Percentiles rank a stretch among this genome's conserved stretches.
Evolutionary conservation across 805 yeast species (phyloP).

Genomic region (Lachancea waltii): DNA sequence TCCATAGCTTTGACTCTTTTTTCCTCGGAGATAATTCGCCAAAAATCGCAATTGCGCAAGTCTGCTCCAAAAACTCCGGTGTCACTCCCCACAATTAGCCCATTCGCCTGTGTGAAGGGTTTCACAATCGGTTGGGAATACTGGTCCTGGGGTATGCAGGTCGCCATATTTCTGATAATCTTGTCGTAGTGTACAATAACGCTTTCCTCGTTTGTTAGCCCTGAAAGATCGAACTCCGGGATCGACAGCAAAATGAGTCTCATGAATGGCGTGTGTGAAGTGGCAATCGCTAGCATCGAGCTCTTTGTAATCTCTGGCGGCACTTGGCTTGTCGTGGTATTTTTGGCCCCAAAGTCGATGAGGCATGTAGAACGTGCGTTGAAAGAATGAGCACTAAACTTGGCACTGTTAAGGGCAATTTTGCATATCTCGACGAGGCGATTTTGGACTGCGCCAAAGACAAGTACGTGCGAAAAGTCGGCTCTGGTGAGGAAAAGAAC

Average conservation of each 20-base stretch:
- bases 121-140: conserved; percentile 28
- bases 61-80: conserved; percentile 27
- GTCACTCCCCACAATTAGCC: conserved; percentile 26
- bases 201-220: background rate
- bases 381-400: conserved; percentile 59
- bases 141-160: conserved; percentile 24
- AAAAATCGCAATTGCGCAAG: conserved; percentile 23
- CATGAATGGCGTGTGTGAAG: conserved; percentile 76
- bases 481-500: conserved; percentile 49
- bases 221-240: conserved; percentile 23
- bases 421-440: conserved; percentile 35
- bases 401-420: conserved; percentile 66
- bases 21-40: conserved; percentile 21
- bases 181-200: conserved; percentile 20
- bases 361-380: conserved; percentile 24
- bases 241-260: conserved; percentile 50
- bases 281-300: conserved; percentile 48
- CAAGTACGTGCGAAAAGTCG: conserved; percentile 51
- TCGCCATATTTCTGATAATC: conserved; percentile 24
- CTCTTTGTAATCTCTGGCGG: too few relatives aligned
- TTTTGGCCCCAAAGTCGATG: too few relatives aligned
- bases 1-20: conserved; percentile 28
- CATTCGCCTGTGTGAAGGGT: conserved; percentile 14
- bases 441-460: conserved; percentile 8
- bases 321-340: too few relatives aligned